phyloP scores from a whole-genome alignment of 306 rosid species.

The Clitoria ternatea region DNA sequence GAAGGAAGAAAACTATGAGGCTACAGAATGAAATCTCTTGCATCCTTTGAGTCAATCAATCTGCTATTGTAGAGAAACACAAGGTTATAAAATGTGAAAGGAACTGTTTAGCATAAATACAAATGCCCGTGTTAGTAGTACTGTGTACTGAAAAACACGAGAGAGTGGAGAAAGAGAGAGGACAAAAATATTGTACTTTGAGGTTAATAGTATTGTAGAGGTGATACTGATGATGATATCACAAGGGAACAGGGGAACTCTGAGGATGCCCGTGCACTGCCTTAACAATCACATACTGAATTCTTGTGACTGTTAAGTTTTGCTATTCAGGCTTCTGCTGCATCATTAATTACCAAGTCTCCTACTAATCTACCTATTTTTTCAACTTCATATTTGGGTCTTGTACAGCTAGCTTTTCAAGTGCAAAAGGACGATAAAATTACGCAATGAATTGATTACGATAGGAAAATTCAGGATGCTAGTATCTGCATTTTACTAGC shows the following conservation, averaged over 20 bases:
- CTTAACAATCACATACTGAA: conserved; percentile 44
- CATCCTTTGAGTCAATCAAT: conserved; percentile 28
- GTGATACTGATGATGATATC: conserved; percentile 15
- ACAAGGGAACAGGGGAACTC: conserved; percentile 43
- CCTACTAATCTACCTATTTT: too few species aligned
- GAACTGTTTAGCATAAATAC: neutral
- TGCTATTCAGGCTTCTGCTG: neutral
- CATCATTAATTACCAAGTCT: neutral
- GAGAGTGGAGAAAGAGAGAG: neutral
- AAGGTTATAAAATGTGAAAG: neutral
- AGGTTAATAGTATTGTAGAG: neutral
- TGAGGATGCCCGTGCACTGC: conserved; percentile 25
- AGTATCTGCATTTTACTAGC: too few species aligned
- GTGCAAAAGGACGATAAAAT: neutral
- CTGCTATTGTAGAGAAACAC: neutral
- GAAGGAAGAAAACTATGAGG: conserved; percentile 30
- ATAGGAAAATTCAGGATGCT: neutral
- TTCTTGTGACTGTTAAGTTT: conserved; percentile 19
- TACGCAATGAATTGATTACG: neutral
- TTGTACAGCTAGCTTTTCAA: neutral
- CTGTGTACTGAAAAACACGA: neutral
- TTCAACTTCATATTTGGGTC: neutral
- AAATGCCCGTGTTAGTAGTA: neutral
- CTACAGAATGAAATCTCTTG: neutral
- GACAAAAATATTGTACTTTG: neutral